Evolutionary conservation across 345 rosid species (phyloP).

Genomic region (Eucalyptus pumila): DNA sequence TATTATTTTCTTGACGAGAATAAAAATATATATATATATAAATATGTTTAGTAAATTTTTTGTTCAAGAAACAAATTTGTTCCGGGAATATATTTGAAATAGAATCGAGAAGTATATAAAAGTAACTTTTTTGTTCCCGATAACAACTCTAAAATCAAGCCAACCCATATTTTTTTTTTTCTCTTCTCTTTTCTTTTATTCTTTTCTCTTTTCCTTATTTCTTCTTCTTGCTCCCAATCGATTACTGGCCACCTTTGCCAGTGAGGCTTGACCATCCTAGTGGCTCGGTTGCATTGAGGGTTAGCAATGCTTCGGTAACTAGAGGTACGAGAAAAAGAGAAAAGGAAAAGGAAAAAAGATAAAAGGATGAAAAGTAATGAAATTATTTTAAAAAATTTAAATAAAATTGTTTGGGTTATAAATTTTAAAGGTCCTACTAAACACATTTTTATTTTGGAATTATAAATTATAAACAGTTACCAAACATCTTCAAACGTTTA

Average conservation of each 20-base stretch:
- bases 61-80: no score
- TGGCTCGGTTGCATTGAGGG: fast-evolving
- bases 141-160: fast-evolving
- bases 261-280: fast-evolving
- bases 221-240: fast-evolving
- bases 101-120: no score
- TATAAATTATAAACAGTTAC: fast-evolving
- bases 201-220: no score
- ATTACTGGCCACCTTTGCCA: fast-evolving
- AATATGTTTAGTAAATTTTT: no score
- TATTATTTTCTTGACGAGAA: fast-evolving
- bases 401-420: no score
- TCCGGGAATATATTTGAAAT: fast-evolving
- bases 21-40: fast-evolving
- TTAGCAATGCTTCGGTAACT: fast-evolving
- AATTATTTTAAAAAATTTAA: no score
- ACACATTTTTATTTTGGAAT: fast-evolving
- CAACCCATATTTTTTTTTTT: no score
- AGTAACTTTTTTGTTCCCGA: fast-evolving
- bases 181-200: no score
- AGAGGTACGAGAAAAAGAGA: no score
- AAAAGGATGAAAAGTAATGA: no score
- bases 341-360: no score
- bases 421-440: no score
- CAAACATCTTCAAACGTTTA: fast-evolving